Evolutionary conservation across 495 filamentous ascomycete genomes (phyloP).

Genomic region (Aspergillus indologenus): DNA sequence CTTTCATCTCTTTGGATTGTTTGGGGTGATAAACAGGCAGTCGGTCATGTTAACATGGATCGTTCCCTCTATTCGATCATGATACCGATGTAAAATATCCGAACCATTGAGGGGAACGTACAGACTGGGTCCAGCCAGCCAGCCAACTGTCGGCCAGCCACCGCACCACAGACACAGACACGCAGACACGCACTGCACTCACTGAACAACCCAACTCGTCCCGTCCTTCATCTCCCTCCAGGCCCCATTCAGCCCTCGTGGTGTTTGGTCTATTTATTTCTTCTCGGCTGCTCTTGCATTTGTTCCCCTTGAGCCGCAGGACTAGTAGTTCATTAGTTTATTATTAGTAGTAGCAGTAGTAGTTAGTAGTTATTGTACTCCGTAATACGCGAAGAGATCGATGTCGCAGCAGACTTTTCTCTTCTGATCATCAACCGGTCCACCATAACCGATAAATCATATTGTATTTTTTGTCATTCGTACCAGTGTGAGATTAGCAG

Average conservation of each 20-base stretch:
- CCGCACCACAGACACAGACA: background rate
- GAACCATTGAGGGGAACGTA: background rate
- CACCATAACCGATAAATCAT: constrained; percentile 18
- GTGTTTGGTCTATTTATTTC: background rate
- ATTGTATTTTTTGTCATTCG: constrained; percentile 3
- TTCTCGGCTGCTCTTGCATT: background rate
- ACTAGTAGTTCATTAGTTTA: background rate
- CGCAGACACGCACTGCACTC: no score
- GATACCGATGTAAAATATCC: background rate
- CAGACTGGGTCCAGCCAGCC: background rate
- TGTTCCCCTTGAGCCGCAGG: background rate
- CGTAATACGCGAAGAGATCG: background rate
- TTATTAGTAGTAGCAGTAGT: background rate
- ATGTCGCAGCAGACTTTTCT: background rate
- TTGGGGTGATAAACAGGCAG: no score
- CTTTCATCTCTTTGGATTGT: background rate
- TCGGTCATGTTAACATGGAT: background rate
- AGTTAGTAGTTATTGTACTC: background rate
- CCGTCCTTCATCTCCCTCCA: constrained; percentile 19
- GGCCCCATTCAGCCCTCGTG: background rate
- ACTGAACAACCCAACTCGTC: no score
- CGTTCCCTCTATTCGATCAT: background rate
- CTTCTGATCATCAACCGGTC: constrained; percentile 2
- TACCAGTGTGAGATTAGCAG: background rate
- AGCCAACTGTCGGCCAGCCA: constrained; percentile 15